Base-by-base conservation (phyloP, 345 rosid species). In the Raphanus raphanistrum region DNA sequence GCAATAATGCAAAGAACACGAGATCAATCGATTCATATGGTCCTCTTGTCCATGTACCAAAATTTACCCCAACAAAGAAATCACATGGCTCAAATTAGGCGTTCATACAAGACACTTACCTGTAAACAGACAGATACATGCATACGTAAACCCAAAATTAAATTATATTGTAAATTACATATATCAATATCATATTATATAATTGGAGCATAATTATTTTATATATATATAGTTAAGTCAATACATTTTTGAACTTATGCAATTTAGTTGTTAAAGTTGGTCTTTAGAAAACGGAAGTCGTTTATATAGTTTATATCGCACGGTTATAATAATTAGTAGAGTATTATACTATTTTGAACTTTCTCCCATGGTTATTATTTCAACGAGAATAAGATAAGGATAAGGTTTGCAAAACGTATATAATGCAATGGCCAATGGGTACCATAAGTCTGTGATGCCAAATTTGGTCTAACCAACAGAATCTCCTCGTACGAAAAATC, bases 31-130 rank as follows among this genome's bases (percentile, higher is more conserved):
- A 59, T 54, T 16, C 35, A 77, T 63, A 36, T 65, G 76, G 76
- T 65, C 66, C 41, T 64, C 54, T 66, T 60, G 43, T 72, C 73
- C 50, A 66, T 60, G 64, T 72, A 67, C 72, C 77, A 60, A 59
- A 33, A 45, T 27, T 41, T 57, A 29, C 50, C 45, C 50, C 64
- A 43, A 43, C 36, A 57, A 25, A 25, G 8, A 12, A 68, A 4
- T 74, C 79, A 79, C 82, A 74, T 79, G 79, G 75, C 82, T 79
- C 54, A 21, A 62, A 63, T 74, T 79, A 79, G 82, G 79, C 66
- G 16, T 50, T 43, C 61, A 64, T 52, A 29, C 64, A 50, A 32
- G 63, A 71, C 70, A 67, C 3, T 48, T 73, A 58, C 63, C 63
- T 11, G 63, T 60, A 66, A 66, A 59, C 38, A 27, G 69, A 73